Base-by-base conservation (phyloP, 2,329 filamentous ascomycete species). In the Cladosporium sphaerospermum region DNA sequence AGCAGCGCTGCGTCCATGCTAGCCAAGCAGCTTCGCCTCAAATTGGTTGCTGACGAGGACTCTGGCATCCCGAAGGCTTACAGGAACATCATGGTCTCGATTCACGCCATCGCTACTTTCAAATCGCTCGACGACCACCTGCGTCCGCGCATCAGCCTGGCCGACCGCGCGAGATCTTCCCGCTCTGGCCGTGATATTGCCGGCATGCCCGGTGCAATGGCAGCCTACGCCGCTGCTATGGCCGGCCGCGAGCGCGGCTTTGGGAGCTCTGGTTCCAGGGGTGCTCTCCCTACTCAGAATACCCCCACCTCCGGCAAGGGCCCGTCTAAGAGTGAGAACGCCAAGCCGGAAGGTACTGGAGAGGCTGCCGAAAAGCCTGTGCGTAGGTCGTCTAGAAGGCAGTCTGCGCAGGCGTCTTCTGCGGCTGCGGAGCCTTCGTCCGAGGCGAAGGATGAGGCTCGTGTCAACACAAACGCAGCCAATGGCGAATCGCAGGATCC, bases 91-190 rank as follows among this genome's bases (percentile, higher is more conserved):
- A 96, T 96, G 86, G 93, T 99, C 1, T 95, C 90, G 0, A 99
- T 99, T 54, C 93, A 99, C 68, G 93, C 93, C 13, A 97, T 99
- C 64, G 92, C 93, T 2, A 97, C 91, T 0, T 97, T 99, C 75
- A 97, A 96, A 69, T 88, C 92, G 0, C 75, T 99, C 19, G 93
- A 97, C 66, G 93, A 99, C 67, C 99, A 97, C 68, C 78, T 99
- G 41, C 85, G 93, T 36, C 93, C 93, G 7, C 82, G 92, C 56
- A 95, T 99, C 55, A 89, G 79, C 62, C 69, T 93, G 11, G 83
- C 87, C 3, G 90, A 96, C 58, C 82, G 88, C 16, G 45, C 57
- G 60, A 41, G 76, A 75, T 9, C 76, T 79, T 31, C 79, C 85
- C 57, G 50, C 36, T 37, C 42, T 9, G 73, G 72, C 58, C 74